Percentiles rank a stretch among this genome's conserved stretches.
These are phyloP conservation scores for Mycena capillaripes DNA, from an alignment of 768 basidiomycete genomes.

Conservation along the genomic window DNA sequence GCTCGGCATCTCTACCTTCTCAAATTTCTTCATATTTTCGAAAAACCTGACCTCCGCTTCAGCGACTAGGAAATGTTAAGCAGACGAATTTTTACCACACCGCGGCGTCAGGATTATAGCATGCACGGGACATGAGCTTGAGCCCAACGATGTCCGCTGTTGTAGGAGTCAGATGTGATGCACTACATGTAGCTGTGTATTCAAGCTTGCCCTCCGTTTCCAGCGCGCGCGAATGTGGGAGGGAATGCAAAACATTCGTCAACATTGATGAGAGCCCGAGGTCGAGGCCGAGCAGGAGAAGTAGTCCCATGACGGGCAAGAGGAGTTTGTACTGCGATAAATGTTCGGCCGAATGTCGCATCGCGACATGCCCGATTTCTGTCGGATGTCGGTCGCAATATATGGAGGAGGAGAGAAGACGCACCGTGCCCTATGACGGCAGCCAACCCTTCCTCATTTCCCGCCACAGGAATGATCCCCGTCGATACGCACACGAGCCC, in stretches of 20 bases:
- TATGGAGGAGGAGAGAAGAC: not conserved
- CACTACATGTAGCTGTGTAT: not conserved
- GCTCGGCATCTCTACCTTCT: not conserved
- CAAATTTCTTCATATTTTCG: conserved; percentile 34
- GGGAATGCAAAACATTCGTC: conserved; percentile 68
- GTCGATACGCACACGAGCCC: conserved; percentile 35
- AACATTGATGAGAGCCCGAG: conserved; percentile 63
- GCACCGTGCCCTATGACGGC: conserved; percentile 35
- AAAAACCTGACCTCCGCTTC: not conserved
- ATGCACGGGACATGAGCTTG: conserved; percentile 84
- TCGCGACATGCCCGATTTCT: conserved; percentile 36
- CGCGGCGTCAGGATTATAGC: conserved; percentile 86
- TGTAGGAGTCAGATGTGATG: not conserved
- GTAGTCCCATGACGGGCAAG: conserved; percentile 53
- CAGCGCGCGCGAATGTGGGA: conserved; percentile 87
- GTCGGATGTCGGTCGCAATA: not conserved
- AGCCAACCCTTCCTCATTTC: conserved; percentile 33
- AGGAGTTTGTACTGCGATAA: conserved; percentile 36
- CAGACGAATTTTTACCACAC: conserved; percentile 62
- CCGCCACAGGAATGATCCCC: conserved; percentile 34
- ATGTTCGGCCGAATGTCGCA: conserved; percentile 30
- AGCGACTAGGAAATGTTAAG: not conserved
- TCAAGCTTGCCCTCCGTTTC: conserved; percentile 79
- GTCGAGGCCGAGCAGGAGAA: conserved; percentile 70
- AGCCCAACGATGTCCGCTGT: conserved; percentile 91